These are phyloP conservation scores for Magnusiomyces clavatus DNA, from an alignment of 1,139 yeast species.

Conservation along the genomic window DNA sequence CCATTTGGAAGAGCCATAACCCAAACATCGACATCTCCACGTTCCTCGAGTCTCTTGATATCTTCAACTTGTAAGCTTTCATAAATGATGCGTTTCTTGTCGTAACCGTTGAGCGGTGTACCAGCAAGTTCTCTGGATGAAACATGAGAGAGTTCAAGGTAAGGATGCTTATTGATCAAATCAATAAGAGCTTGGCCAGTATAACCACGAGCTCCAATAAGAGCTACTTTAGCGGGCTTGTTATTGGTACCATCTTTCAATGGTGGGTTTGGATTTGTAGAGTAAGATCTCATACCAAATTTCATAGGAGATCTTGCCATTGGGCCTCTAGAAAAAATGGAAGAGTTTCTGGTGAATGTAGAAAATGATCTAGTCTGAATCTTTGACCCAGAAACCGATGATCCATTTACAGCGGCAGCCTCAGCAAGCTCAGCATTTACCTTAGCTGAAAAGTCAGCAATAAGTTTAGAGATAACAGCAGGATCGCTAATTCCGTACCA, in stretches of 20 bases:
- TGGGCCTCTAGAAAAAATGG: background rate
- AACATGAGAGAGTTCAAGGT: constrained; percentile 80
- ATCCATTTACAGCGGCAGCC: constrained; percentile 23
- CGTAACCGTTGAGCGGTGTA: constrained; percentile 77
- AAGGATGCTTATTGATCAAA: constrained; percentile 80
- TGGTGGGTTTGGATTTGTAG: constrained; percentile 64
- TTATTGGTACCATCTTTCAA: constrained; percentile 53
- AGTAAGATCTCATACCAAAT: constrained; percentile 12
- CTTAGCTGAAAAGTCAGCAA: constrained; percentile 44
- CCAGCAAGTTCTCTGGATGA: constrained; percentile 94
- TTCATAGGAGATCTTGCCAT: background rate
- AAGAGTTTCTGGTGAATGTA: constrained; percentile 30
- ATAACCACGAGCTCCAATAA: constrained; percentile 97
- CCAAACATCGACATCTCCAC: constrained; percentile 86
- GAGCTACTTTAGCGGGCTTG: constrained; percentile 64
- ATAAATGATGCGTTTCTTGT: constrained; percentile 69
- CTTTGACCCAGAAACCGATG: constrained; percentile 25
- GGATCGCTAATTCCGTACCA: constrained; percentile 86
- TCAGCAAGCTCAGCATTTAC: constrained; percentile 13
- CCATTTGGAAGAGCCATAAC: constrained; percentile 99
- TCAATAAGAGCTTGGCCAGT: constrained; percentile 91
- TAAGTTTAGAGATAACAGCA: constrained; percentile 54
- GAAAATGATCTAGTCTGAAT: constrained; percentile 26
- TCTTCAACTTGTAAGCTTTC: constrained; percentile 86
- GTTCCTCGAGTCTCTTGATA: constrained; percentile 65